phyloP scores from a whole-genome alignment of 1,284 basidiomycete species.

The Phylloboletellus chloephorus region DNA sequence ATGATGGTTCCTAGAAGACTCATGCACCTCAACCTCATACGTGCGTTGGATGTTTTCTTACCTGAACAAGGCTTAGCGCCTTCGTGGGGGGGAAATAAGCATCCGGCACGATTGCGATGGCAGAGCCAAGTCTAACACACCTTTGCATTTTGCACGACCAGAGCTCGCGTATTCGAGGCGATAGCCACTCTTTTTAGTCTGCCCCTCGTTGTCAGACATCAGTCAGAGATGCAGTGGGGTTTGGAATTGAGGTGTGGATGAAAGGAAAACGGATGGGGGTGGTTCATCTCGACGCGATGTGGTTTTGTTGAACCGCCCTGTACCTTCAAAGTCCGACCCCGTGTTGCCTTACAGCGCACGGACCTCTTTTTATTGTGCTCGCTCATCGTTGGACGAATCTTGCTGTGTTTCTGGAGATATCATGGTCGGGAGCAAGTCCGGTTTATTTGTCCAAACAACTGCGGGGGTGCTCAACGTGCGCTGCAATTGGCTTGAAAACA shows the following conservation, averaged over 20 bases:
- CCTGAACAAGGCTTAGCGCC: constrained; percentile 78
- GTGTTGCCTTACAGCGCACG: constrained; percentile 31
- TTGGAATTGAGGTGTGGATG: constrained; percentile 18
- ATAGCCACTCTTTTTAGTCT: constrained; percentile 55
- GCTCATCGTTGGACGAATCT: constrained; percentile 20
- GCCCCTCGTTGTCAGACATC: constrained; percentile 56
- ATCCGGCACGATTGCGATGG: constrained; percentile 16
- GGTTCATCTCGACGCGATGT: constrained; percentile 38
- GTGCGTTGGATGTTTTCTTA: constrained; percentile 23
- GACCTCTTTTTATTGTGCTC: constrained; percentile 30
- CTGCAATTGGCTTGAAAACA: not conserved
- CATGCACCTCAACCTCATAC: constrained; percentile 16
- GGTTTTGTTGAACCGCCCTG: constrained; percentile 37
- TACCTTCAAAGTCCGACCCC: constrained; percentile 35
- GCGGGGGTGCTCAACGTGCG: not conserved
- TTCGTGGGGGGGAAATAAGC: constrained; percentile 30
- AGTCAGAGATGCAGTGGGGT: constrained; percentile 17
- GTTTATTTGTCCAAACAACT: constrained; percentile 34
- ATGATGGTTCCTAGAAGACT: constrained; percentile 57
- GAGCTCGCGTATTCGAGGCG: constrained; percentile 71
- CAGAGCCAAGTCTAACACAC: constrained; percentile 37
- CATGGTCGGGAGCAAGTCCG: constrained; percentile 11
- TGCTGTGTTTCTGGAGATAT: constrained; percentile 10
- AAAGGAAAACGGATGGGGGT: constrained; percentile 29
- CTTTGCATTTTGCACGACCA: constrained; percentile 77